phyloP scores from a whole-genome alignment of 495 filamentous ascomycete species.

The Chlorociboria aeruginascens region DNA sequence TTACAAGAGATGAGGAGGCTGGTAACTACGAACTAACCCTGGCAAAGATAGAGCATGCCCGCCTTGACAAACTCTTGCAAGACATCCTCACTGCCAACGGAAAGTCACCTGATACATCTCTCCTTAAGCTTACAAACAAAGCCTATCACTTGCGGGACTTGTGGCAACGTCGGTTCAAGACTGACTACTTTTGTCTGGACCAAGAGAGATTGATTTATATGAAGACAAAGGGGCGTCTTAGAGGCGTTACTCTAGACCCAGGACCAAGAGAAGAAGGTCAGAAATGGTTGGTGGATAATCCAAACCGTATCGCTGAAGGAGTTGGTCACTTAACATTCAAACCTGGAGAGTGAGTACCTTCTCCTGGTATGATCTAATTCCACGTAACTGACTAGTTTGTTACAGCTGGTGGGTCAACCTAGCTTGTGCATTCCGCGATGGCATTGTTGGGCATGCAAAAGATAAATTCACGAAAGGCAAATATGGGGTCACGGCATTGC shows the following conservation, averaged over 20 bases:
- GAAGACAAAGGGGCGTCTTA: conserved; percentile 21
- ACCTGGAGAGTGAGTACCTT: conserved; percentile 4
- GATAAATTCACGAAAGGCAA: conserved; percentile 26
- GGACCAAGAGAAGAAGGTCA: conserved; percentile 11
- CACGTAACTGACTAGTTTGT: background rate
- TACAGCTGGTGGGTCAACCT: conserved; percentile 38
- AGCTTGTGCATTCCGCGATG: conserved; percentile 33
- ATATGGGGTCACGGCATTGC: conserved; percentile 24
- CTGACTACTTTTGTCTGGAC: conserved; percentile 29
- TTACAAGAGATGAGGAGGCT: too few relatives aligned
- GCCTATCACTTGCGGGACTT: conserved; percentile 18
- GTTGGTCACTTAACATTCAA: conserved; percentile 20
- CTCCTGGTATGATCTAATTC: background rate
- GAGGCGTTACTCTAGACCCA: conserved; percentile 21
- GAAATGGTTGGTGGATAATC: conserved; percentile 20
- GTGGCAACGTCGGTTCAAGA: conserved; percentile 28
- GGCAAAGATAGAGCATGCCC: background rate
- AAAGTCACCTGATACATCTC: background rate
- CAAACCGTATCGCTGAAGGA: conserved; percentile 16
- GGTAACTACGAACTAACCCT: too few relatives aligned
- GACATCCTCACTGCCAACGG: conserved; percentile 15
- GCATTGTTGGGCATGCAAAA: conserved; percentile 26
- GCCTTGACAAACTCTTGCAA: conserved; percentile 22
- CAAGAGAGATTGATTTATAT: conserved; percentile 23
- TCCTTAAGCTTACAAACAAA: background rate